phyloP scores from a whole-genome alignment of 805 yeast species.

The Starmerella asiatica region DNA sequence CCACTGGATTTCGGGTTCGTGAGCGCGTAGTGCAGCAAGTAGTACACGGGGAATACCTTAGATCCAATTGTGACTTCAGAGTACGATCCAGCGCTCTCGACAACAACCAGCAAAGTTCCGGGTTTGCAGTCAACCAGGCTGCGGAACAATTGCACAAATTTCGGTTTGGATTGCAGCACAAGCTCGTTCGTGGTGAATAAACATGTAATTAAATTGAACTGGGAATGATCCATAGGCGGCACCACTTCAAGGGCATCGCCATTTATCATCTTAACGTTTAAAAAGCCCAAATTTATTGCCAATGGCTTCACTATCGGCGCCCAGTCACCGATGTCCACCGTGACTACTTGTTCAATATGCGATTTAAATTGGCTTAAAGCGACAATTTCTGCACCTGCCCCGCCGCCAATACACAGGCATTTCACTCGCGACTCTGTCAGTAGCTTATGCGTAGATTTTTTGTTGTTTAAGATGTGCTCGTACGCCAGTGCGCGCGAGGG shows the following conservation, averaged over 20 bases:
- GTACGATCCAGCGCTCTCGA: constrained; percentile 85
- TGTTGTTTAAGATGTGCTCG: constrained; percentile 46
- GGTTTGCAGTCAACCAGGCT: constrained; percentile 36
- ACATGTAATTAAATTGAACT: constrained; percentile 39
- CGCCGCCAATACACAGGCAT: constrained; percentile 68
- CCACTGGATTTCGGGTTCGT: constrained; percentile 32
- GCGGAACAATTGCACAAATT: constrained; percentile 47
- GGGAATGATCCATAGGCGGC: constrained; percentile 3
- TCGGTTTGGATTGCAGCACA: constrained; percentile 52
- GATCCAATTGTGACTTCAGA: constrained; percentile 66
- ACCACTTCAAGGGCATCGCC: constrained; percentile 20
- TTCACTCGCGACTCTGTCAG: constrained; percentile 17
- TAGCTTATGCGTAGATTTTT: constrained; percentile 31
- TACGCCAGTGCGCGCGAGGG: constrained; percentile 71
- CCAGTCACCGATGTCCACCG: constrained; percentile 79
- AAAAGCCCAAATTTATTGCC: constrained; percentile 30
- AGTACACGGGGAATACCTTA: constrained; percentile 71
- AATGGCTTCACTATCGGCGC: constrained; percentile 36
- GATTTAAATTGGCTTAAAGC: constrained; percentile 31
- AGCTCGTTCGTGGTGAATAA: constrained; percentile 81
- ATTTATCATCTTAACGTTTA: constrained; percentile 28
- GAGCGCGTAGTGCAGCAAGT: constrained; percentile 58
- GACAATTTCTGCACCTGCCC: constrained; percentile 73
- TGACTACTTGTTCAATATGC: constrained; percentile 33
- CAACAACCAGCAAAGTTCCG: constrained; percentile 51